Evolutionary conservation across 371 early-diverging fungal genomes (phyloP).

Genomic region (Mortierella sp.): DNA sequence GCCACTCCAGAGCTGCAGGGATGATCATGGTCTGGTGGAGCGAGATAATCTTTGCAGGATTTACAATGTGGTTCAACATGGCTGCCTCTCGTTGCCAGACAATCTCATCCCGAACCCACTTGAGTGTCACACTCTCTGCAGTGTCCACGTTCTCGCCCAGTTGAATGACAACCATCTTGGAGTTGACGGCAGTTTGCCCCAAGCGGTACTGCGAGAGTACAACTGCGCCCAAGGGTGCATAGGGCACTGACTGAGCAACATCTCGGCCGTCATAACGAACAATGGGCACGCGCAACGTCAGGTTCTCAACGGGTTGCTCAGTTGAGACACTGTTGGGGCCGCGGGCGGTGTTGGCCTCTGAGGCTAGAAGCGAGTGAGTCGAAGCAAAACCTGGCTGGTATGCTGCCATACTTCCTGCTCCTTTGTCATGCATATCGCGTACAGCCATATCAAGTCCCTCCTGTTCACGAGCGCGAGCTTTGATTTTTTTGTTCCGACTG

Average conservation of each 20-base stretch:
- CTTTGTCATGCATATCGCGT: constrained; percentile 43
- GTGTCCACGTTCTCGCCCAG: constrained; percentile 55
- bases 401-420: constrained; percentile 20
- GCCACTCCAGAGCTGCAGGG: constrained; percentile 56
- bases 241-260: constrained; percentile 45
- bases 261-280: constrained; percentile 53
- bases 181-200: constrained; percentile 40
- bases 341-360: constrained; percentile 44
- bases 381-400: constrained; percentile 48
- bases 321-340: constrained; percentile 35
- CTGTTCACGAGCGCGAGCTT: constrained; percentile 32
- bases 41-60: constrained; percentile 53
- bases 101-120: constrained; percentile 56
- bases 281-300: constrained; percentile 54
- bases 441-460: constrained; percentile 43
- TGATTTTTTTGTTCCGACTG: constrained; percentile 42
- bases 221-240: constrained; percentile 48
- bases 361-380: constrained; percentile 38
- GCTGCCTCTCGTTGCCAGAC: constrained; percentile 57
- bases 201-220: constrained; percentile 55
- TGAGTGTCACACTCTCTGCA: constrained; percentile 53
- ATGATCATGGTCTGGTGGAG: constrained; percentile 56
- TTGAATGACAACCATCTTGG: constrained; percentile 53
- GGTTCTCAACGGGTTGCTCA: constrained; percentile 47
- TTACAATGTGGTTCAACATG: constrained; percentile 57